Conservation (phyloP, 148 eudicot genomes). For the Persicaria tinctoria region DNA sequence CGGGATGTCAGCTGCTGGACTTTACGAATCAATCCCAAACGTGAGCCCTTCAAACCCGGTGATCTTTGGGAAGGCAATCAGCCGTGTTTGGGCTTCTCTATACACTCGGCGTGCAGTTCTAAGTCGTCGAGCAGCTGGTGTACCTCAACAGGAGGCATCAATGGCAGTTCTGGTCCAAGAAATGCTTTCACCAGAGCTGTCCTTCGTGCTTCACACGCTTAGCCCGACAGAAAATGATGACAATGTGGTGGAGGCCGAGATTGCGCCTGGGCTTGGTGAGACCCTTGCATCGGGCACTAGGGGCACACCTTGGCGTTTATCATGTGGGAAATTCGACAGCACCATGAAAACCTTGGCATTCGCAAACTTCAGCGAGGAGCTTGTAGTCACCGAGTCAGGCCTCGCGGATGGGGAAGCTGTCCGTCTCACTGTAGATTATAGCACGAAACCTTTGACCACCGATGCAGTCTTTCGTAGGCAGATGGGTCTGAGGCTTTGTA, state of each 20-base stretch:
- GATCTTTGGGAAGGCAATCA: slow-evolving; percentile 53
- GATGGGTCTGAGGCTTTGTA: slow-evolving; percentile 70
- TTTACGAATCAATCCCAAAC: slow-evolving; percentile 87
- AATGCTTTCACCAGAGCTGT: slow-evolving; percentile 74
- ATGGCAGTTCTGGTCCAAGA: slow-evolving; percentile 91
- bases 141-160: slow-evolving; percentile 57
- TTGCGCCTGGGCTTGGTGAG: slow-evolving; percentile 91
- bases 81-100: slow-evolving; percentile 82
- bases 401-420: slow-evolving; percentile 72
- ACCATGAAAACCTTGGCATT: slow-evolving; percentile 61
- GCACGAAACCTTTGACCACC: slow-evolving; percentile 65
- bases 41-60: slow-evolving; percentile 71
- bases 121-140: slow-evolving; percentile 71
- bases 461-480: slow-evolving; percentile 59
- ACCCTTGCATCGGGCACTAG: slow-evolving; percentile 87
- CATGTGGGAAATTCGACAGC: slow-evolving; percentile 66
- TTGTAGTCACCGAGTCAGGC: slow-evolving; percentile 46
- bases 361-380: slow-evolving; percentile 90
- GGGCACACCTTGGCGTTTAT: slow-evolving; percentile 90
- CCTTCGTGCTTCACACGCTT: slow-evolving; percentile 87
- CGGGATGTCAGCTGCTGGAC: slow-evolving; percentile 97
- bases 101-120: slow-evolving; percentile 94
- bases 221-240: slow-evolving; percentile 65
- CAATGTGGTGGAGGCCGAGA: slow-evolving; percentile 66
- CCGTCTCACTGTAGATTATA: slow-evolving; percentile 62